Conservation (phyloP, 768 basidiomycete genomes). For the Lentinula raphanica region DNA sequence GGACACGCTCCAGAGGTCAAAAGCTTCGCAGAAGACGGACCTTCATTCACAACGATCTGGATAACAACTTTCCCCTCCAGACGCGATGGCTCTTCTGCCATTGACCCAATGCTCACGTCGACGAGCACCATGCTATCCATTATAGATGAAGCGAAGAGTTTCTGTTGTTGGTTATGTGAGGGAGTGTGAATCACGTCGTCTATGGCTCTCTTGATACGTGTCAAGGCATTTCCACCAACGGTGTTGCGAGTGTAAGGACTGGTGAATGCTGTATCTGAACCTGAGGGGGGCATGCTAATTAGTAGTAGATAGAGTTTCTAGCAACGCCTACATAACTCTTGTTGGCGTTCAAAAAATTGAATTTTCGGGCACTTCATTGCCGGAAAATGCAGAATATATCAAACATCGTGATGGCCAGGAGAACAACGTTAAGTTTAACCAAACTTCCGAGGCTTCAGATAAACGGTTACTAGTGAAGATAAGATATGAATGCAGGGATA, state of each 20-base stretch:
- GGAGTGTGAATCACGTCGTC: neutral
- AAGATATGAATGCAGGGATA: no score
- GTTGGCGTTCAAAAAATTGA: no score
- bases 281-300: neutral
- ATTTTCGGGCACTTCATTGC: no score
- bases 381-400: neutral
- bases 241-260: neutral
- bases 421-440: no score
- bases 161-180: neutral
- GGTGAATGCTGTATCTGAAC: neutral
- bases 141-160: neutral
- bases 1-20: no score
- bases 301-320: neutral
- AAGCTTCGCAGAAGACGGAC: neutral
- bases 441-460: no score
- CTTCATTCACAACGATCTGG: slow-evolving; percentile 2
- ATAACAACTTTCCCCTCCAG: slow-evolving; percentile 3
- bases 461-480: no score
- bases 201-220: neutral
- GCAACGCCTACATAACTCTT: no score
- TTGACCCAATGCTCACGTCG: slow-evolving; percentile 2
- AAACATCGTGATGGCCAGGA: no score
- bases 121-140: neutral
- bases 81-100: neutral
- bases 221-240: neutral